Evolutionary conservation across 106 monocot species (phyloP).

Genomic region (Platanthera zijinensis): DNA sequence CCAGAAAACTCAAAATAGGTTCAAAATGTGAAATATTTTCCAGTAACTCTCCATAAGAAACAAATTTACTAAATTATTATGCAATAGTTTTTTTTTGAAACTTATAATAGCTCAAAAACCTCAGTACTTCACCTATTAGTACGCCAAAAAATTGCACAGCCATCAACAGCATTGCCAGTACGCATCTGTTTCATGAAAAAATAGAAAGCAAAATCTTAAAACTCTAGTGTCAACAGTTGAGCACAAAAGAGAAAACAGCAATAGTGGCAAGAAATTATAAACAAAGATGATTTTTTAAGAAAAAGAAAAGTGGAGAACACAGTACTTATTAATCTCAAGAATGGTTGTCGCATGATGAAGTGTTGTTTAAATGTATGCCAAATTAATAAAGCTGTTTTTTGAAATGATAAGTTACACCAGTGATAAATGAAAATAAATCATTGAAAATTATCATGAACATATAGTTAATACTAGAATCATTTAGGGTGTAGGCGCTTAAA

Average conservation of each 20-base stretch:
- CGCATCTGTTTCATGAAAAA: slow-evolving; percentile 65
- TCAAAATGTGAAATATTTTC: neutral
- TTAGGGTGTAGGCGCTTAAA: too few relatives aligned
- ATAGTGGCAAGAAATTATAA: neutral
- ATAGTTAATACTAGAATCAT: neutral
- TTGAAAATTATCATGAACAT: neutral
- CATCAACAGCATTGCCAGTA: slow-evolving; percentile 91
- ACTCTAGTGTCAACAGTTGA: neutral
- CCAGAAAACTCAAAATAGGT: neutral
- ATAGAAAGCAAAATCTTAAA: neutral
- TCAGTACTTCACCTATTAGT: slow-evolving; percentile 46
- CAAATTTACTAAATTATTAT: neutral
- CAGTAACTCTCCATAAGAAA: neutral
- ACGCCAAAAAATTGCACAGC: slow-evolving; percentile 96
- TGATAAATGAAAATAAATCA: neutral
- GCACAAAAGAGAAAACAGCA: neutral
- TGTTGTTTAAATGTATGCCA: neutral
- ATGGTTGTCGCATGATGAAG: neutral
- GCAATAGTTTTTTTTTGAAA: neutral
- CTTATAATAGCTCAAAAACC: neutral
- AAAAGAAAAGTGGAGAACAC: neutral
- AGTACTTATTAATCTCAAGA: neutral
- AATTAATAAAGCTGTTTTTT: neutral
- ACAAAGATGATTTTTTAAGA: neutral
- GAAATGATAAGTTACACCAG: slow-evolving; percentile 1